Base-by-base conservation (phyloP, 2,329 filamentous ascomycete species). In the Tolypocladium amazonense region DNA sequence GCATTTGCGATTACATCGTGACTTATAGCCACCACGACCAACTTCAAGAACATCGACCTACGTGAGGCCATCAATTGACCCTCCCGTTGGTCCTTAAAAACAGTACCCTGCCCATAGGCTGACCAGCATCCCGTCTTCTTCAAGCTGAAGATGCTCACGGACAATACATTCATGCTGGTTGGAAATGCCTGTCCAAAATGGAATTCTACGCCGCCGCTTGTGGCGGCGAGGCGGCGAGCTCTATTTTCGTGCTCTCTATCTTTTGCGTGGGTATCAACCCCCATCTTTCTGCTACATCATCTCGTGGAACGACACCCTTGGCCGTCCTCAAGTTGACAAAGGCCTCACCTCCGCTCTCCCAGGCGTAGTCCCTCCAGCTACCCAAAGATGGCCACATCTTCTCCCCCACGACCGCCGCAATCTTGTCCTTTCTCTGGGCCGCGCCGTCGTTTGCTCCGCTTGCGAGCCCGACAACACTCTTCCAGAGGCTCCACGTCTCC, bases 301-400 rank as follows among this genome's bases (percentile, higher is more conserved):
- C 72, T 12, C 65, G 60, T 1, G 73, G 72, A 41, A 75, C 63
- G 30, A 64, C 60, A 0, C 72, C 73, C 63, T 67, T 68, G 20
- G 59, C 62, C 23, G 62, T 25, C 23, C 73, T 70, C 11, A 66
- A 56, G 65, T 80, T 79, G 5, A 76, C 71, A 62, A 77, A 82
- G 0, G 65, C 71, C 38, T 72, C 70, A 3, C 73, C 77, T 1
- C 86, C 86, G 65, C 84, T 87, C 43, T 78, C 75, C 87, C 87
- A 90, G 4, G 80, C 76, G 64, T 81, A 88, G 64, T 87, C 84
- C 63, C 82, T 81, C 79, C 85, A 88, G 25, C 76, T 66, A 0
- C 83, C 86, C 23, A 90, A 69, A 33, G 82, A 78, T 58, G 75
- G 72, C 73, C 84, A 83, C 69, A 90, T 82, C 1, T 66, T 63